Percentiles rank a stretch among this genome's conserved stretches.
These are phyloP conservation scores for Orbilia ellipsospora DNA, from an alignment of 2,329 filamentous ascomycete species.

Conservation along the genomic window DNA sequence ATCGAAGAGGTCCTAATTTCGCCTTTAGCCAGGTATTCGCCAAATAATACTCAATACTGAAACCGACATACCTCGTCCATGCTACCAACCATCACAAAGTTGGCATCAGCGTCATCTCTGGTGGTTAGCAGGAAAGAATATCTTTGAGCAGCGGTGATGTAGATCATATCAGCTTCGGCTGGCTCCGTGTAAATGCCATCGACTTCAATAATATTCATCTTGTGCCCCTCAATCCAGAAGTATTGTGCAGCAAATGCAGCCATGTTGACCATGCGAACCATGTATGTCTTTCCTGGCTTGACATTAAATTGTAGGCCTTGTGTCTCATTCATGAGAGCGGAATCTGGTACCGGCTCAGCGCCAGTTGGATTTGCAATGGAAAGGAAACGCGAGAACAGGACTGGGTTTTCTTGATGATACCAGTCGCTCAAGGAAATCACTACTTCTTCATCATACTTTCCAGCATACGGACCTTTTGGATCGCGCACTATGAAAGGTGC, in stretches of 20 bases:
- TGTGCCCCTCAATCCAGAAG: constrained; percentile 75
- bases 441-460: constrained; percentile 72
- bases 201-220: constrained; percentile 76
- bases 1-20: constrained; percentile 73
- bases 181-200: constrained; percentile 77
- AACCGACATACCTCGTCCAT: constrained; percentile 72
- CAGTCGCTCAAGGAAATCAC: constrained; percentile 75
- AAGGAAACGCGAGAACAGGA: constrained; percentile 66
- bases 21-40: neutral
- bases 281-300: constrained; percentile 75
- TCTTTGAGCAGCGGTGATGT: constrained; percentile 75
- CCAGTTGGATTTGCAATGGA: constrained; percentile 67
- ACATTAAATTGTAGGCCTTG: constrained; percentile 71
- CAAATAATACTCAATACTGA: neutral
- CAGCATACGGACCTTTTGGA: constrained; percentile 69
- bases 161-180: constrained; percentile 72
- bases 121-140: constrained; percentile 70
- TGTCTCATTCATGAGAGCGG: constrained; percentile 77
- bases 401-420: constrained; percentile 73
- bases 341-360: constrained; percentile 73
- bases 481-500: constrained; percentile 75
- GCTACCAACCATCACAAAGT: constrained; percentile 75
- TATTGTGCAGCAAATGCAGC: constrained; percentile 73
- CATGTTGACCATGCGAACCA: constrained; percentile 78
- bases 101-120: constrained; percentile 70